Evolutionary conservation across 805 yeast species (phyloP), one percentile per base, ranked within the genome.

Genomic region (Diddensiella santjacobensis): DNA sequence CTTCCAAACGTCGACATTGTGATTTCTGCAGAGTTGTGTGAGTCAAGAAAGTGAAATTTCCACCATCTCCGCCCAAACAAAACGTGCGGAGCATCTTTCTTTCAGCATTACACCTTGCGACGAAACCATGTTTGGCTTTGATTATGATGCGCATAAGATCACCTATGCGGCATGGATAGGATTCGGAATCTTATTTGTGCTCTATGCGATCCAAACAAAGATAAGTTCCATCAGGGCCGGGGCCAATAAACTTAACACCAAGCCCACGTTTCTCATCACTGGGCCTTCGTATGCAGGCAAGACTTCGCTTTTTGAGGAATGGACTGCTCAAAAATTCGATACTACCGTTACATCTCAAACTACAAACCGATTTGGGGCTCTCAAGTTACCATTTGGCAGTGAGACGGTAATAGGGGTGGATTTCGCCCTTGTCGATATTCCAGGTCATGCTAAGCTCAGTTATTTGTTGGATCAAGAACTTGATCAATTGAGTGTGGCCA

Each of bases 391-490:
- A 8, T 60, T 67, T 4, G 67, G 67, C 5, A 69, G 48, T 8
- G 48, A 36, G 2, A 26, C 31, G 11, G 20, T 53, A 42, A 17
- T 36, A 6, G 67, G 60, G 56, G 72, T 64, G 49, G 66, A 59
- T 48, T 75, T 70, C 59, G 78, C 74, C 52, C 64, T 90, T 35
- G 73, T 84, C 44, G 98, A 91, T 60, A 81, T 81, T 53, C 99
- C 99, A 1, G 96, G 97, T n/a, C 89, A 85, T 67, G 69, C 77
- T 47, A 88, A 87, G 65, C 78, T 90, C 56, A 78, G 77, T 46
- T 77, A 79, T 49, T 68, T 82, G 44, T 70, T 80, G 29, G 60
- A 81, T 40, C 69, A 71, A 48, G 66, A 55, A 15, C 68, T 76
- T 40, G 48, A 66, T 18, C 49, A 64, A 17, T 6, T 15, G 6